Conservation (phyloP, 2,329 filamentous ascomycete genomes). For the Cordyceps militaris region DNA sequence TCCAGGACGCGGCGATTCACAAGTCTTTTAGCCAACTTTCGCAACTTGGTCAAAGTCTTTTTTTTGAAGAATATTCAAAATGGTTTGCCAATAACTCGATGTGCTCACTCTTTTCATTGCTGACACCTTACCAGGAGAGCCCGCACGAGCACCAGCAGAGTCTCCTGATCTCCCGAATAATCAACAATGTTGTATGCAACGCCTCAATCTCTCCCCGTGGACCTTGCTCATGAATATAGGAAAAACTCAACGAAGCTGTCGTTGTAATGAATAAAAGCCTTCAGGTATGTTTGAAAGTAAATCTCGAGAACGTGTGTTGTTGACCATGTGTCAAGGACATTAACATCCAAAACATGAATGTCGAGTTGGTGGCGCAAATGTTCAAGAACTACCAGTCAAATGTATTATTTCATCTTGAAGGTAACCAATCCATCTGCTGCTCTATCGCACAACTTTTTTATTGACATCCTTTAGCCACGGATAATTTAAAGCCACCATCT, state of each 20-base stretch:
- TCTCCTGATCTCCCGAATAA: constrained; percentile 85
- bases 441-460: constrained; percentile 4
- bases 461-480: constrained; percentile 54
- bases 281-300: constrained; percentile 46
- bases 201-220: neutral
- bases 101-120: neutral
- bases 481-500: constrained; percentile 72
- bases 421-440: constrained; percentile 38
- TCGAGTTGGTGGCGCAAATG: constrained; percentile 96
- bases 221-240: constrained; percentile 45
- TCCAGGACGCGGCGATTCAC: neutral
- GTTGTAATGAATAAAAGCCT: constrained; percentile 89
- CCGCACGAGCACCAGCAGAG: constrained; percentile 98
- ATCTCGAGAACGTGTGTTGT: neutral
- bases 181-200: constrained; percentile 85
- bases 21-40: neutral
- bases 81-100: neutral
- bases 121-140: constrained; percentile 57
- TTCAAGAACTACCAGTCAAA: constrained; percentile 99
- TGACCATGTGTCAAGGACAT: constrained; percentile 59
- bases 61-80: neutral
- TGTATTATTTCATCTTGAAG: constrained; percentile 93
- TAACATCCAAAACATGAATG: constrained; percentile 98
- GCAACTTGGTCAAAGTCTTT: neutral
- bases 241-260: constrained; percentile 94